Conservation (phyloP, 306 rosid genomes). For the Acacia melanoxylon region DNA sequence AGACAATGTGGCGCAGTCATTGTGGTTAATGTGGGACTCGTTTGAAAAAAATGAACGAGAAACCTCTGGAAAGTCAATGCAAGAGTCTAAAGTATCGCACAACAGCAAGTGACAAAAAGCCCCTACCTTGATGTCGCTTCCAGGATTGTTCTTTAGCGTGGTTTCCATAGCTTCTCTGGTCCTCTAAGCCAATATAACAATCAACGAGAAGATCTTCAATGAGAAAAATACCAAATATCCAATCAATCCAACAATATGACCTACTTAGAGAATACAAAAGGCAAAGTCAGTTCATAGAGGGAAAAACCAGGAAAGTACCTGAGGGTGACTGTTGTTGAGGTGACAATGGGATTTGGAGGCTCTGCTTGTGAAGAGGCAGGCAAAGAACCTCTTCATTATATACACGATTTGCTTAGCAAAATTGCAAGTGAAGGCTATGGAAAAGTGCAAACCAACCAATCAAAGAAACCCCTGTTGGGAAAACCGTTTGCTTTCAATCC, state of each 20-base stretch:
- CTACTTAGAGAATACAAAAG: neutral
- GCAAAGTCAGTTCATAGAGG: neutral
- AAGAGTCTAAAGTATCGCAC: constrained; percentile 1
- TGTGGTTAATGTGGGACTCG: neutral
- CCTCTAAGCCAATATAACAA: constrained; percentile 44
- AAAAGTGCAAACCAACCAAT: constrained; percentile 43
- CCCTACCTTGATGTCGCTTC: constrained; percentile 43
- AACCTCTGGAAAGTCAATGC: constrained; percentile 1
- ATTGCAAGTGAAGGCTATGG: constrained; percentile 67
- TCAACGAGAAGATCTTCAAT: constrained; percentile 24
- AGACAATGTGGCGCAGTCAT: neutral
- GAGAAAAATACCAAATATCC: constrained; percentile 15
- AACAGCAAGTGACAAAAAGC: neutral
- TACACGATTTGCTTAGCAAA: constrained; percentile 27
- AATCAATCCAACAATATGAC: constrained; percentile 12
- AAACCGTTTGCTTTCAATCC: constrained; percentile 33
- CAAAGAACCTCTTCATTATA: constrained; percentile 57
- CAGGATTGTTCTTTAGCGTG: constrained; percentile 33
- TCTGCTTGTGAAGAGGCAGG: constrained; percentile 49
- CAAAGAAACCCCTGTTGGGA: constrained; percentile 12
- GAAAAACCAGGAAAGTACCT: constrained; percentile 33
- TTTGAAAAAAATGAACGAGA: neutral
- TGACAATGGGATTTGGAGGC: constrained; percentile 24
- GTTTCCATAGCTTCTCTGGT: constrained; percentile 52
- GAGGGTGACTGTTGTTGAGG: constrained; percentile 40